phyloP scores from a whole-genome alignment of 495 filamentous ascomycete species.

The Penicillium herquei region DNA sequence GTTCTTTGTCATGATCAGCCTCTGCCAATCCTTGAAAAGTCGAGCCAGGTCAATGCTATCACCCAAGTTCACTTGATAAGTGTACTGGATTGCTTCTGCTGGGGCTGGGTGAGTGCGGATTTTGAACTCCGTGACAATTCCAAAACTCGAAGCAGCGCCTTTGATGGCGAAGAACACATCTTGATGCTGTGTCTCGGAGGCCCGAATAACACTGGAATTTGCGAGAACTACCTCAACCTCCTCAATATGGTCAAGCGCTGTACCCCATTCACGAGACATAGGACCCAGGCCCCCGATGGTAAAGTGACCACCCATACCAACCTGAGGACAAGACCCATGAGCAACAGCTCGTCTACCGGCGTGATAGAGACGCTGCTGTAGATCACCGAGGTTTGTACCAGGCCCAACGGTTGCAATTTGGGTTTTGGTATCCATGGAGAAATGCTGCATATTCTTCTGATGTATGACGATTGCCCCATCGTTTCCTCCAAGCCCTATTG shows the following conservation, averaged over 20 bases:
- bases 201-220: constrained; percentile 47
- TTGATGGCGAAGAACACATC: constrained; percentile 55
- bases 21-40: constrained; percentile 42
- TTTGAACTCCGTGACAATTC: constrained; percentile 48
- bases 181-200: constrained; percentile 32
- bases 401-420: constrained; percentile 62
- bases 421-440: constrained; percentile 51
- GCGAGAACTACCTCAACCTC: constrained; percentile 62
- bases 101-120: constrained; percentile 41
- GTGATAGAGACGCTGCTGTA: constrained; percentile 55
- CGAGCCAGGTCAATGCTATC: constrained; percentile 19
- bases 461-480: constrained; percentile 46
- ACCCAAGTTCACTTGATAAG: constrained; percentile 39
- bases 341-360: constrained; percentile 63
- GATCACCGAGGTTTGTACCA: constrained; percentile 59
- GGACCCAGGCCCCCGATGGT: constrained; percentile 70
- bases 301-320: constrained; percentile 71
- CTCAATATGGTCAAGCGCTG: constrained; percentile 61
- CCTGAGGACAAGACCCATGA: constrained; percentile 62
- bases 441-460: constrained; percentile 46
- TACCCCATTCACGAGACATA: constrained; percentile 61
- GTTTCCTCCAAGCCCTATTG: constrained; percentile 44
- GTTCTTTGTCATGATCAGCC: constrained; percentile 32
- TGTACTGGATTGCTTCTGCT: constrained; percentile 33
- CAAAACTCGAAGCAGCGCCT: constrained; percentile 45